Evolutionary conservation across 148 eudicot genomes (phyloP).

Genomic region (Camellia japonica): DNA sequence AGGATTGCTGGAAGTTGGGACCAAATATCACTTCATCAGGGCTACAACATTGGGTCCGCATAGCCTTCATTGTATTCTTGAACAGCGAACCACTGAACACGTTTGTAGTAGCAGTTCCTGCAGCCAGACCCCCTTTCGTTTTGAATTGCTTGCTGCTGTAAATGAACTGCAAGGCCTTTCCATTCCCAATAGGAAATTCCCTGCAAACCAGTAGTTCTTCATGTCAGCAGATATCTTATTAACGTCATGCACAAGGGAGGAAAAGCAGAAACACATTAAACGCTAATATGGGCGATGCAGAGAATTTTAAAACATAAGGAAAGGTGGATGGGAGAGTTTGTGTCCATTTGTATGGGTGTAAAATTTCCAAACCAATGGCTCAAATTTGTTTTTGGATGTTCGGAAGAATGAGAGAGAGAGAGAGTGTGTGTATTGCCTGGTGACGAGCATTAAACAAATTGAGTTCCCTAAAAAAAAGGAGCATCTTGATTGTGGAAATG

Average conservation of each 20-base stretch:
- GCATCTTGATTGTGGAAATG: background rate
- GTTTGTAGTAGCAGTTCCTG: slow-evolving; percentile 92
- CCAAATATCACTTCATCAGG: slow-evolving; percentile 88
- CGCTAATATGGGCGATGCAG: background rate
- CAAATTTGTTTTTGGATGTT: no score
- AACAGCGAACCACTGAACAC: slow-evolving; percentile 54
- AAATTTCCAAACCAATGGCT: no score
- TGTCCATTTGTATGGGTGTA: no score
- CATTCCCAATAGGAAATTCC: slow-evolving; percentile 66
- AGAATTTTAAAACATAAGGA: background rate
- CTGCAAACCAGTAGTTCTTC: slow-evolving; percentile 31
- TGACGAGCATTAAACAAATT: background rate
- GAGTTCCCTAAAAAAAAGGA: background rate
- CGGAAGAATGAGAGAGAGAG: background rate
- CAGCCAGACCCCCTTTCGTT: slow-evolving; percentile 69
- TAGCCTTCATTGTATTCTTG: slow-evolving; percentile 52
- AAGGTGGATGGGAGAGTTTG: no score
- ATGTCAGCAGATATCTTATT: background rate
- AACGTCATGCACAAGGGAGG: background rate
- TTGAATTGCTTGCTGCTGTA: slow-evolving; percentile 85
- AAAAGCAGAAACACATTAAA: background rate
- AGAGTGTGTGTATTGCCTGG: background rate
- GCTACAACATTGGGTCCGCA: slow-evolving; percentile 72
- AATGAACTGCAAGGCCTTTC: slow-evolving; percentile 64
- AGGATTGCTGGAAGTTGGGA: slow-evolving; percentile 67